A percentile compares a stretch with the other conserved stretches of the same genome.
Evolutionary conservation across 306 rosid genomes (phyloP).

Genomic region (Ceratonia siliqua): DNA sequence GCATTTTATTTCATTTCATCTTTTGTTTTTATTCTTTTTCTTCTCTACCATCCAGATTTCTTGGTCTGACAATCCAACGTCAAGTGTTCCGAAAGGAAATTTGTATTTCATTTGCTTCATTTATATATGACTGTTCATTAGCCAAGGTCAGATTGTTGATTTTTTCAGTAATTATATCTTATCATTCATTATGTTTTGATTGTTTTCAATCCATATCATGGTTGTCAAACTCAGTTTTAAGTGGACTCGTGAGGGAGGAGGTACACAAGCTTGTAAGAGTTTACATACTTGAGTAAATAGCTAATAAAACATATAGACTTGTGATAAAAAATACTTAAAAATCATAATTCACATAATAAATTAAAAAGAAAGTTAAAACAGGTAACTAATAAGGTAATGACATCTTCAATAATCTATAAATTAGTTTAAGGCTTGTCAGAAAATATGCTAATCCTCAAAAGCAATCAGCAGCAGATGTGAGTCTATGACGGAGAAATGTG

Average conservation of each 20-base stretch:
- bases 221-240: background rate
- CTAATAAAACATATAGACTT: no score
- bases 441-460: background rate
- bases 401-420: background rate
- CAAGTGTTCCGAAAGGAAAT: background rate
- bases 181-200: background rate
- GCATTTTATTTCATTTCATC: slow-evolving; percentile 23
- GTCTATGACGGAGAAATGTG: background rate
- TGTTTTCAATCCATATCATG: background rate
- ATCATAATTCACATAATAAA: background rate
- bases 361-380: background rate
- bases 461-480: background rate
- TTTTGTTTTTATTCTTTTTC: no score
- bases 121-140: background rate
- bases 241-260: background rate
- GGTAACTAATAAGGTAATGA: background rate
- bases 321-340: no score
- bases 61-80: background rate
- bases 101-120: background rate
- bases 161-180: background rate
- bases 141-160: slow-evolving; percentile 10
- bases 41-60: background rate
- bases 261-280: no score
- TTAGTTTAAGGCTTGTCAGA: background rate
- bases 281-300: no score